Evolutionary conservation across 2,329 filamentous ascomycete species (phyloP).

Genomic region (Niveomyces coronatus): DNA sequence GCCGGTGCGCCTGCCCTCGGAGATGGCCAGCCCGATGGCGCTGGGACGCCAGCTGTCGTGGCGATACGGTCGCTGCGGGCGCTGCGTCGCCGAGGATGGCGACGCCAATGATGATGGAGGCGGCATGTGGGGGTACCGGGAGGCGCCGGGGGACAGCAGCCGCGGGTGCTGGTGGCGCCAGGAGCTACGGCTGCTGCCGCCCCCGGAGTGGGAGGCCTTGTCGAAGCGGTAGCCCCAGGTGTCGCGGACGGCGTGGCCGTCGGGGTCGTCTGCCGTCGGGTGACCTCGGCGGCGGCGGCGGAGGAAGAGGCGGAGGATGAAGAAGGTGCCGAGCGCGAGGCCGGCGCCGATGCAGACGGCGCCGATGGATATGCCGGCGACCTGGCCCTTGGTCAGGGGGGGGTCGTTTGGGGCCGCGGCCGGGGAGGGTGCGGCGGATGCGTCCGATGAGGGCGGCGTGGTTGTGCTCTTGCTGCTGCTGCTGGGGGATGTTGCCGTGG

Average conservation of each 20-base stretch:
- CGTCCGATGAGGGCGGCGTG: conserved; percentile 5
- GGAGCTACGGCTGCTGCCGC: conserved; percentile 15
- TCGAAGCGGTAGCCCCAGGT: conserved; percentile 25
- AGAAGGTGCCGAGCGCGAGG: conserved; percentile 37
- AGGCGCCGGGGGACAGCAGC: conserved; percentile 4
- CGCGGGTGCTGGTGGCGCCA: conserved; percentile 21
- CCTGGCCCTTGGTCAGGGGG: conserved; percentile 32
- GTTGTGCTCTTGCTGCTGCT: not conserved
- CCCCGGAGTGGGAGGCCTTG: conserved; percentile 11
- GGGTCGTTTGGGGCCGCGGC: conserved; percentile 6
- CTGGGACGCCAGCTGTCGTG: conserved; percentile 24
- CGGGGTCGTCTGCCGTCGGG: no score
- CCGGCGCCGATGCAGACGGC: conserved; percentile 34
- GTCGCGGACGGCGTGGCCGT: conserved; percentile 29
- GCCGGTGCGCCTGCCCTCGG: conserved; percentile 20
- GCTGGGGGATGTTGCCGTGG: conserved; percentile 1
- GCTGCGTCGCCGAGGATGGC: conserved; percentile 13
- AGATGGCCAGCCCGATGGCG: conserved; percentile 36
- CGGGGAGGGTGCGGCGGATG: conserved; percentile 7
- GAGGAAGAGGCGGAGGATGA: conserved; percentile 28
- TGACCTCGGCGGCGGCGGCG: conserved; percentile 31
- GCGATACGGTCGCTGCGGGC: conserved; percentile 17
- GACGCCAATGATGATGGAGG: not conserved
- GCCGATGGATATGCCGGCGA: conserved; percentile 49
- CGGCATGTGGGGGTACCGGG: conserved; percentile 4